A percentile compares a stretch with the other conserved stretches of the same genome.
phyloP scores from a whole-genome alignment of 305 asterid genomes.

The Fraxinus ornus region DNA sequence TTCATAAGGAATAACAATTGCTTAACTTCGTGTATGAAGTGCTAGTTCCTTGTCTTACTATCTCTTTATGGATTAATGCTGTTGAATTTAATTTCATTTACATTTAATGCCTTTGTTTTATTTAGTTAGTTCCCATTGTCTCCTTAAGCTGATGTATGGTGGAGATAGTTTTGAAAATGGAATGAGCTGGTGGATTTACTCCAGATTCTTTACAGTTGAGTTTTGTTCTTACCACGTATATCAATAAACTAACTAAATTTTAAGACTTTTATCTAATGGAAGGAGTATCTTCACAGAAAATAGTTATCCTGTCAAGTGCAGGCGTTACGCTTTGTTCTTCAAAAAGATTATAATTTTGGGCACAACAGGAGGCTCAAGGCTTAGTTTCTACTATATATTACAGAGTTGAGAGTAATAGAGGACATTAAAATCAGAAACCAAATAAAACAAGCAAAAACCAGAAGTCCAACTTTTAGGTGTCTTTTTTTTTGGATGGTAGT shows the following conservation, averaged over 20 bases:
- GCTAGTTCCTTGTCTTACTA: background rate
- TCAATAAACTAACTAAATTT: background rate
- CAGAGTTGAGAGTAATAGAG: background rate
- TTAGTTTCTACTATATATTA: background rate
- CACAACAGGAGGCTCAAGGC: background rate
- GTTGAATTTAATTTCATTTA: background rate
- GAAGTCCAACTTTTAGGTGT: background rate
- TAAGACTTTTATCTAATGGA: background rate
- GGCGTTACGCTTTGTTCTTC: background rate
- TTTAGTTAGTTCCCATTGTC: background rate
- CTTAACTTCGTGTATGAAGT: background rate
- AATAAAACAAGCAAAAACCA: background rate
- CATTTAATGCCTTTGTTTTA: background rate
- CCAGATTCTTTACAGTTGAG: background rate
- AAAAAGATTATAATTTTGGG: background rate
- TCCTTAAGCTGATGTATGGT: background rate
- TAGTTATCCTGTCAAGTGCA: background rate
- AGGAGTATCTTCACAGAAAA: background rate
- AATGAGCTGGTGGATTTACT: background rate
- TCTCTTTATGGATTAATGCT: background rate
- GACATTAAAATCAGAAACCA: background rate
- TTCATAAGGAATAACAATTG: background rate
- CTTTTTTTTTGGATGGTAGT: background rate
- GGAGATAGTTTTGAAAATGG: background rate
- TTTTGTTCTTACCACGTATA: background rate